Percentiles rank a stretch among this genome's conserved stretches.
Evolutionary conservation across 129 eudicot genomes (phyloP).

Genomic region (Arctium lappa): DNA sequence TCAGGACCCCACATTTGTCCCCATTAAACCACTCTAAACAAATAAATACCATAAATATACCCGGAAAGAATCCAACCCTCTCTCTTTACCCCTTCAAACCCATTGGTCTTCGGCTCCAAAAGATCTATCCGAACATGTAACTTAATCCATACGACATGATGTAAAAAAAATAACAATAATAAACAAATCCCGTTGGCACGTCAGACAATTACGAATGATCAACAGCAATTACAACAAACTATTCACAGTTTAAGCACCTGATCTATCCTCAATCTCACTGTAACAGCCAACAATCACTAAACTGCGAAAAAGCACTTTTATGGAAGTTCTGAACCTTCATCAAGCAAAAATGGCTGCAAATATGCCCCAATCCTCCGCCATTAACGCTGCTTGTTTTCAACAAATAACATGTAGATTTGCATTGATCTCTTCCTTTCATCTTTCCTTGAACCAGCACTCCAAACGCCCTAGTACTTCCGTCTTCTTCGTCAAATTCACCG

Average conservation of each 20-base stretch:
- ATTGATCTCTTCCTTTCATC: constrained; percentile 34
- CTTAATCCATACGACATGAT: no score
- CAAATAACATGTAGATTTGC: constrained; percentile 59
- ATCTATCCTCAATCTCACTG: constrained; percentile 2
- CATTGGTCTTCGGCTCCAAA: no score
- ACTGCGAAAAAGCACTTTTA: constrained; percentile 46
- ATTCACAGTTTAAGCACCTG: constrained; percentile 8
- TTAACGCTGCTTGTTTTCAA: constrained; percentile 58
- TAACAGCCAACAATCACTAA: constrained; percentile 51
- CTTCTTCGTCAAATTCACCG: constrained; percentile 17
- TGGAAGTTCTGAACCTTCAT: constrained; percentile 53
- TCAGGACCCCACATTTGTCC: no score
- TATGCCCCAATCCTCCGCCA: constrained; percentile 47
- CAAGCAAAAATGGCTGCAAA: constrained; percentile 69
- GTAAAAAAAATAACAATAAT: no score
- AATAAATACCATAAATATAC: no score
- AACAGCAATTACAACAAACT: neutral
- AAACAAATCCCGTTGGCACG: no score
- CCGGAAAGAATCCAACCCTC: no score
- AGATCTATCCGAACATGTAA: no score
- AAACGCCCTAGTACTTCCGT: constrained; percentile 42
- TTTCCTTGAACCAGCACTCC: constrained; percentile 62
- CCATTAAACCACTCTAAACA: no score
- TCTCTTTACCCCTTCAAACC: no score
- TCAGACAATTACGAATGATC: neutral